Base-by-base conservation (phyloP, 352 stramenopile species). In the Pythium grandisporangium region DNA sequence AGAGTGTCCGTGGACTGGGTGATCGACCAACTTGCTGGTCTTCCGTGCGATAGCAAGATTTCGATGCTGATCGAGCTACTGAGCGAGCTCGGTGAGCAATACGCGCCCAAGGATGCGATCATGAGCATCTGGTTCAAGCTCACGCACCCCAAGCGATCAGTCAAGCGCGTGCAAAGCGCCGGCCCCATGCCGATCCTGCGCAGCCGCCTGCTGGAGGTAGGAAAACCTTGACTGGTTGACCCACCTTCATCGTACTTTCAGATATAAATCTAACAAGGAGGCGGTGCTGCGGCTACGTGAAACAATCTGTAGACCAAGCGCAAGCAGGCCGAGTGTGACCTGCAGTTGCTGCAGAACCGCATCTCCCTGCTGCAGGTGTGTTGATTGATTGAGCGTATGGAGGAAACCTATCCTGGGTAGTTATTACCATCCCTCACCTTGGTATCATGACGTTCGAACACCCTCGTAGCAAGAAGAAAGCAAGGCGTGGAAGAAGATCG, bases 401-500 rank as follows among this genome's bases (percentile, higher is more conserved):
- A n/a, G n/a, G n/a, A n/a, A n/a, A n/a, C n/a, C n/a, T n/a, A n/a
- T n/a, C n/a, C n/a, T n/a, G n/a, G n/a, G n/a, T n/a, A n/a, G n/a
- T 32, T 12, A 30, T 42, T 13, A 26, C 8, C 24, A n/a, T n/a
- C n/a, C n/a, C n/a, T n/a, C n/a, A n/a, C n/a, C n/a, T n/a, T n/a
- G n/a, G n/a, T n/a, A n/a, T n/a, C n/a, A n/a, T n/a, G n/a, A n/a
- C n/a, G n/a, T n/a, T n/a, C n/a, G n/a, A n/a, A n/a, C n/a, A n/a
- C n/a, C n/a, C 5, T 27, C 14, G 3, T 41, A 86, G 68, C 72
- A 79, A 49, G 75, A 89, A 54, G 76, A 89, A 32, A 61, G 59
- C 0, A 81, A 80, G 37, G 76, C 73, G 20, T 87, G 73, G 76
- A 80, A 84, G 35, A 90, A 85, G 47, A 90, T 87, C 17, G 61